Evolutionary conservation across 2,329 filamentous ascomycete species (phyloP).

Genomic region (Neonectria sp.): DNA sequence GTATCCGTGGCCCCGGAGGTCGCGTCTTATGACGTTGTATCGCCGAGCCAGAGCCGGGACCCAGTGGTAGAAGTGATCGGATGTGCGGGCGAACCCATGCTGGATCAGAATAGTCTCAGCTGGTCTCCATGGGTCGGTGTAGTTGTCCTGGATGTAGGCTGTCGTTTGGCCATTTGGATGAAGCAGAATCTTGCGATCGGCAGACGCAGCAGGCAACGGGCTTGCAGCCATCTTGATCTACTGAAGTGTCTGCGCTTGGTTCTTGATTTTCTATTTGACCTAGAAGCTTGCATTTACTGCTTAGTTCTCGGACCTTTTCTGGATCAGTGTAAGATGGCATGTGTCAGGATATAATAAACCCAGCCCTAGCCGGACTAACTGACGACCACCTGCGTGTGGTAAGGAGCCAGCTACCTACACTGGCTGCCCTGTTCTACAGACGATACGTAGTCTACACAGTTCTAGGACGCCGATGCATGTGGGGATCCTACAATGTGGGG

Average conservation of each 20-base stretch:
- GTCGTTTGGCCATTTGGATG: conserved; percentile 28
- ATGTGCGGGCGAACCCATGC: conserved; percentile 21
- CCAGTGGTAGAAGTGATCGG: conserved; percentile 33
- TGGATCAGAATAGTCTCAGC: conserved; percentile 25
- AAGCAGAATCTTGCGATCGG: conserved; percentile 1
- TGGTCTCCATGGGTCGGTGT: conserved; percentile 23
- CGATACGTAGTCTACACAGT: no score
- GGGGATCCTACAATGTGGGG: background rate
- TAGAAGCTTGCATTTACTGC: no score
- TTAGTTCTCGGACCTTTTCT: no score
- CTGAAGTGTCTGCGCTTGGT: background rate
- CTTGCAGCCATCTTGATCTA: background rate
- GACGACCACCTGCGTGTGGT: no score
- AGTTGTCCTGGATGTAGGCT: conserved; percentile 26
- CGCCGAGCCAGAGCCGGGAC: conserved; percentile 13
- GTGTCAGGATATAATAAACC: no score
- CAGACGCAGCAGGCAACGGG: background rate
- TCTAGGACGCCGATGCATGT: background rate
- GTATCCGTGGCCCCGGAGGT: conserved; percentile 26
- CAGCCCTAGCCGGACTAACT: no score
- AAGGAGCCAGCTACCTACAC: no score
- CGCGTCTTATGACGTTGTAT: conserved; percentile 25
- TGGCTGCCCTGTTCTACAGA: no score
- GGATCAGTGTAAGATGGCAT: no score
- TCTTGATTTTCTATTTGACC: background rate